These are phyloP conservation scores for Vickermania ingenoplastis DNA, from an alignment of 208 protist genomes.

Conservation along the genomic window DNA sequence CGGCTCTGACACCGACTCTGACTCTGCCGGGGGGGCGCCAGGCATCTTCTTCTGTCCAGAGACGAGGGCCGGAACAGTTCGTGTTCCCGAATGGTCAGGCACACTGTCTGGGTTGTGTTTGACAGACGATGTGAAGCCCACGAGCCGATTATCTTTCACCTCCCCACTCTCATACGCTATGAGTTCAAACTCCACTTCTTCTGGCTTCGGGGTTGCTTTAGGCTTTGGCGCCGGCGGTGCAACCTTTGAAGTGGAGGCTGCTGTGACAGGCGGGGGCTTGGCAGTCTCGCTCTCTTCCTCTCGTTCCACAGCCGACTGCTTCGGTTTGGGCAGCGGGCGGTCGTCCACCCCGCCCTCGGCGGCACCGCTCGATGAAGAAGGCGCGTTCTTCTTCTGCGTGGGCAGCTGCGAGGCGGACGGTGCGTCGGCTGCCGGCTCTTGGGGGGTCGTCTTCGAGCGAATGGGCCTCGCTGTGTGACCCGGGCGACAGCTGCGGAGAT, in stretches of 20 bases:
- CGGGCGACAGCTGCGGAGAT: slow-evolving; percentile 81
- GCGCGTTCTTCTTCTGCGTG: not conserved
- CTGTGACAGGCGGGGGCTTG: not conserved
- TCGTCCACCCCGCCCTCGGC: not conserved
- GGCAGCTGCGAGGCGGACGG: not conserved
- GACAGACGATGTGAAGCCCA: not conserved
- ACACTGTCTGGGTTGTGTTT: not conserved
- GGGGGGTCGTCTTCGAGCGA: not conserved
- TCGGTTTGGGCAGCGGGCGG: too few relatives aligned
- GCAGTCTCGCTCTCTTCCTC: not conserved
- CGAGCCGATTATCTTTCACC: not conserved
- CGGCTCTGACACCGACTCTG: too few relatives aligned
- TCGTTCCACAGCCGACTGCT: too few relatives aligned
- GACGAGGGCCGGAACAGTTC: too few relatives aligned
- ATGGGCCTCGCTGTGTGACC: slow-evolving; percentile 35
- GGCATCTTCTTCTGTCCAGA: not conserved
- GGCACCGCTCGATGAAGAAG: not conserved
- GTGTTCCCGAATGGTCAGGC: not conserved
- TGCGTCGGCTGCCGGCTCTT: not conserved
- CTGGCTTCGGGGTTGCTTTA: not conserved
- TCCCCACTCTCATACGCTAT: not conserved
- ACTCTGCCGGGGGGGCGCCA: not conserved
- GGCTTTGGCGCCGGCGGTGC: not conserved
- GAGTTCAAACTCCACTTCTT: not conserved
- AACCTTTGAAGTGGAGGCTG: not conserved